These are phyloP conservation scores for Xylaria curta DNA, from an alignment of 495 filamentous ascomycete species.

Conservation along the genomic window DNA sequence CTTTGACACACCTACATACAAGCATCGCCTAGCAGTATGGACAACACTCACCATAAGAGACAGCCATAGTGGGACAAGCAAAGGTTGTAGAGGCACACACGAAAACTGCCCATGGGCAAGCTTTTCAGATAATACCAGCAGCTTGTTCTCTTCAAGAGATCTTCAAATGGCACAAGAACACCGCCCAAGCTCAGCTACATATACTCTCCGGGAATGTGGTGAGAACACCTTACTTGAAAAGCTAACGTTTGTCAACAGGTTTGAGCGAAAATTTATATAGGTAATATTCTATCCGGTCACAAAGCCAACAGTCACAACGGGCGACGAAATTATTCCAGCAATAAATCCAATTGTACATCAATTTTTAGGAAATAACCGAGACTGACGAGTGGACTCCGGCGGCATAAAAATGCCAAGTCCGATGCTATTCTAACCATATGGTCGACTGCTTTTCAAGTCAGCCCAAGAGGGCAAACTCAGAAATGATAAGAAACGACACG, in stretches of 20 bases:
- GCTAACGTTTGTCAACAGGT: background rate
- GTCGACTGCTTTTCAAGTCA: constrained; percentile 20
- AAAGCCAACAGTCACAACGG: background rate
- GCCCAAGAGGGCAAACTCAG: background rate
- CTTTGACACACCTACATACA: background rate
- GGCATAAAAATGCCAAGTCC: background rate
- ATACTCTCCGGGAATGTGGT: background rate
- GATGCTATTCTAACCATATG: background rate
- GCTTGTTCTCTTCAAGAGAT: background rate
- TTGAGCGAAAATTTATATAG: background rate
- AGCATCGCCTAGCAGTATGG: background rate
- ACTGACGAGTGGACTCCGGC: background rate
- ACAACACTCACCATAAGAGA: background rate
- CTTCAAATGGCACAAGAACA: background rate
- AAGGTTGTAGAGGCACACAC: background rate
- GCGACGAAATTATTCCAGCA: background rate
- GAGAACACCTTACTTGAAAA: background rate
- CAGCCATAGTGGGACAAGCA: background rate
- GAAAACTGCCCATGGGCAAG: background rate
- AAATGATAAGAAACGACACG: constrained; percentile 33
- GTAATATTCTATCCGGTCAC: background rate
- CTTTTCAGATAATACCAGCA: background rate
- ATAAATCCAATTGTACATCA: background rate
- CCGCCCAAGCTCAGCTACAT: background rate
- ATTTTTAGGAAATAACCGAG: background rate